Base-by-base conservation (phyloP, 2,329 filamentous ascomycete species). In the Trichoderma guizhouense region DNA sequence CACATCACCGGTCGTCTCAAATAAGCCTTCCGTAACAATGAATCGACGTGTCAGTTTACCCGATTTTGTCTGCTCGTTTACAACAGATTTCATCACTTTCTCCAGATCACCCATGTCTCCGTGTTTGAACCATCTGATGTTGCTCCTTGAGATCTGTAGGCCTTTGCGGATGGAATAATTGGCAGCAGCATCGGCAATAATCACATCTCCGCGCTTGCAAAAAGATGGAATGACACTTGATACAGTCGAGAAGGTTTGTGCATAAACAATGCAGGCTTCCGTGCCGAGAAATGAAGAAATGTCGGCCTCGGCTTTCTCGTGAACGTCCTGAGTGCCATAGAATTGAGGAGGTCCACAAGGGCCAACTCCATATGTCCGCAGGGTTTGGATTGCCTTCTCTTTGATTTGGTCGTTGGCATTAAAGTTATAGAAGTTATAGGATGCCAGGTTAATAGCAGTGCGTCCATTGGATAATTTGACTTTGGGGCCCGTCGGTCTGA, bases 391-490 rank as follows among this genome's bases (percentile, higher is more conserved):
- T 1, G 95, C 96, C 81, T 97, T 97, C 77, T 98, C 94, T 79
- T 97, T 97, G 78, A 99, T 91, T 43, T 91, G 89, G 74, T 98
- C 95, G 80, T 97, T 98, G 68, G 90, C 90, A 75, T 97, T 93
- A 82, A 99, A 94, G 84, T 99, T 98, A 86, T 97, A 98, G 82
- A 96, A 97, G 82, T 99, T 99, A 84, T 94, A 96, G 2, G 93
- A 97, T 47, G 94, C 95, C 74, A 99, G 91, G 80, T 99, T 99
- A 71, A 89, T 94, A 28, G 98, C 96, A 21, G 93, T 97, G 75
- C 93, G 92, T 77, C 96, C 96, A 81, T 91, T 97, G 62, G 90
- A 86, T 70, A 99, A 89, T 81, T 96, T 98, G 64, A 92, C 91
- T 81, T 96, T 97, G 61, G 96, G 95, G 11, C 94, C 95, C 1